A percentile compares a stretch with the other conserved stretches of the same genome.
Conservation (phyloP, 2,329 filamentous ascomycete species). For the Hymenoscyphus occultus region DNA sequence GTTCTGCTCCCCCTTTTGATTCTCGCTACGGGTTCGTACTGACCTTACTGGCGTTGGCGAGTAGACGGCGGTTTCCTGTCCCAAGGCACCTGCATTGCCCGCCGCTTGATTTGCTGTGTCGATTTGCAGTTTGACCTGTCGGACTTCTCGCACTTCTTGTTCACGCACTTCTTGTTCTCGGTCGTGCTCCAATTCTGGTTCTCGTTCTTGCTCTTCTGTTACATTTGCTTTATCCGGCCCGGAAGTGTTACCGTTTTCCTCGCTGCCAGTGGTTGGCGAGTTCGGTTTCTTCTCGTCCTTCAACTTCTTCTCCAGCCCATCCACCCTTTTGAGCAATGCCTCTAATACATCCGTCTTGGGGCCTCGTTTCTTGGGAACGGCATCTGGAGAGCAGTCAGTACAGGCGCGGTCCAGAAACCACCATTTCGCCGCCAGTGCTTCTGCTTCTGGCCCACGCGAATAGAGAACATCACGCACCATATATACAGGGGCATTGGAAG, state of each 20-base stretch:
- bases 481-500: slow-evolving; percentile 84
- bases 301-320: slow-evolving; percentile 77
- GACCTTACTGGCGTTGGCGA: slow-evolving; percentile 44
- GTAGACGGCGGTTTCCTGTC: slow-evolving; percentile 42
- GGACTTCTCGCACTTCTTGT: not conserved
- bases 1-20: slow-evolving; percentile 15
- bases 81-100: slow-evolving; percentile 11
- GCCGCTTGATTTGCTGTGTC: slow-evolving; percentile 39
- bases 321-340: slow-evolving; percentile 78
- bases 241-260: slow-evolving; percentile 21
- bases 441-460: not conserved
- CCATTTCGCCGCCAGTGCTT: not conserved
- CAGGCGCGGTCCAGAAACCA: not conserved
- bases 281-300: slow-evolving; percentile 60
- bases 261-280: slow-evolving; percentile 20
- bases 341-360: slow-evolving; percentile 89
- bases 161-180: not conserved
- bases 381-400: slow-evolving; percentile 53
- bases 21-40: slow-evolving; percentile 19
- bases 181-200: slow-evolving; percentile 18
- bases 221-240: slow-evolving; percentile 25
- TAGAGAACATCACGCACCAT: slow-evolving; percentile 56
- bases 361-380: slow-evolving; percentile 83
- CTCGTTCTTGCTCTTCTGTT: slow-evolving; percentile 24
- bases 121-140: slow-evolving; percentile 26